These are phyloP conservation scores for Aspergillus egyptiacus DNA, from an alignment of 495 filamentous ascomycete species.

Conservation along the genomic window DNA sequence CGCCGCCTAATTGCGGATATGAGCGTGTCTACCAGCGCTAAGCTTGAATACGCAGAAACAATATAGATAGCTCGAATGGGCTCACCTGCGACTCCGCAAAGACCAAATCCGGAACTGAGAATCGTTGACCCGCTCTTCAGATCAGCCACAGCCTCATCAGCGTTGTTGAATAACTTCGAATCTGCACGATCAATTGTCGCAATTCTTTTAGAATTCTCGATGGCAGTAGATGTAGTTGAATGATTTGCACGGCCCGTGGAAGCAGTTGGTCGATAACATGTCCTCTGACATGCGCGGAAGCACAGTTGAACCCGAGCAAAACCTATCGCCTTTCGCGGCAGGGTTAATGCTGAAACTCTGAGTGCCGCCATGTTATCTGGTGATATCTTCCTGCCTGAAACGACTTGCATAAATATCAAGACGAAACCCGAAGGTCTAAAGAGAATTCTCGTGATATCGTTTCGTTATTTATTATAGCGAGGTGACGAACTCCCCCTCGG, in stretches of 20 bases:
- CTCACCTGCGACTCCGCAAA: constrained; percentile 72
- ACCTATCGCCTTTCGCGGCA: constrained; percentile 26
- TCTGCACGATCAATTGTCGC: constrained; percentile 34
- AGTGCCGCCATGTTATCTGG: constrained; percentile 24
- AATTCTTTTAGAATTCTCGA: constrained; percentile 11
- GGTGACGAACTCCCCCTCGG: constrained; percentile 13
- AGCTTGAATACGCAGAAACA: not conserved
- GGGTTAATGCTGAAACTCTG: constrained; percentile 23
- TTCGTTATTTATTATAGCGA: constrained; percentile 5
- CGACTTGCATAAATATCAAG: not conserved
- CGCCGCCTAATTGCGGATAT: constrained; percentile 69
- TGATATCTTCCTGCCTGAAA: not conserved
- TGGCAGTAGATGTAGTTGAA: constrained; percentile 25
- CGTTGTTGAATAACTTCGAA: constrained; percentile 67
- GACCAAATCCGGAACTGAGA: constrained; percentile 78
- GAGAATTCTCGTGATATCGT: constrained; percentile 6
- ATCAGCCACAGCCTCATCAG: constrained; percentile 66
- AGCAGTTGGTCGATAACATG: constrained; percentile 11
- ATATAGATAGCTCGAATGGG: not conserved
- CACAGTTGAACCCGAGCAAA: constrained; percentile 24
- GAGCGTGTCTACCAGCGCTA: constrained; percentile 53
- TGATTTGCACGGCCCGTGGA: constrained; percentile 15
- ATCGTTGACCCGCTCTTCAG: constrained; percentile 67
- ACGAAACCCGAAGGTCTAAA: not conserved
- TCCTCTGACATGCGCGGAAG: constrained; percentile 19